Evolutionary conservation across 148 eudicot species (phyloP), one percentile per base, ranked within the genome.

Genomic region (Silene latifolia): DNA sequence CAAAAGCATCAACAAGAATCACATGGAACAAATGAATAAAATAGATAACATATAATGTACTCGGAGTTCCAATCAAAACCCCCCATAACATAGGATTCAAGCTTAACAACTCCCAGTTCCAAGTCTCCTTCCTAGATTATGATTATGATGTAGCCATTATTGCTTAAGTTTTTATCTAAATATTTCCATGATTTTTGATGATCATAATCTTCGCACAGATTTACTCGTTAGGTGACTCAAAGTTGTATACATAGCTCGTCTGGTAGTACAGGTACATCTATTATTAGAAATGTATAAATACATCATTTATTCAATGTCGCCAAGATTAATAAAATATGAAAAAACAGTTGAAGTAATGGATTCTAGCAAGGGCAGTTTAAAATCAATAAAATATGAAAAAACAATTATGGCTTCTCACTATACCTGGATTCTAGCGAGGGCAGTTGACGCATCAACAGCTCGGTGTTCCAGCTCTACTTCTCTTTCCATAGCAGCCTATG

Each of bases 401-500:
- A 58, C 46, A 58, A 58, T 73, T 74, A 56, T 6, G 58, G 69
- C 73, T 15, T 72, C 66, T 72, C 20, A 58, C 10, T 23, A 69
- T 85, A 95, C 99, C 98, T 95, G 99, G 73, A 70, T 83, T 84
- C 88, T 95, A 71, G 92, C 99, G 77, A 95, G 86, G 81, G 97
- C 96, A 71, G 98, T 84, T 57, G 98, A 90, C 29, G 99, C 87
- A 72, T 95, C 97, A 79, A 92, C 77, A 82, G 98, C 92, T 81
- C 92, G 88, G 72, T 89, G 99, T 86, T 95, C 99, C 80, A 95
- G 77, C 81, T 90, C 99, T 47, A 92, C 97, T 85, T 95, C 98
- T 83, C 99, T 92, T 84, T 92, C 97, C 97, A 93, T 92, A 72
- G 94, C 83, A 85, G 97, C 91, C 99, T 95, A 83, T 77, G 72